These are phyloP conservation scores for Plasmodium cynomolgi DNA, from an alignment of 169 alveolate genomes.

Conservation along the genomic window DNA sequence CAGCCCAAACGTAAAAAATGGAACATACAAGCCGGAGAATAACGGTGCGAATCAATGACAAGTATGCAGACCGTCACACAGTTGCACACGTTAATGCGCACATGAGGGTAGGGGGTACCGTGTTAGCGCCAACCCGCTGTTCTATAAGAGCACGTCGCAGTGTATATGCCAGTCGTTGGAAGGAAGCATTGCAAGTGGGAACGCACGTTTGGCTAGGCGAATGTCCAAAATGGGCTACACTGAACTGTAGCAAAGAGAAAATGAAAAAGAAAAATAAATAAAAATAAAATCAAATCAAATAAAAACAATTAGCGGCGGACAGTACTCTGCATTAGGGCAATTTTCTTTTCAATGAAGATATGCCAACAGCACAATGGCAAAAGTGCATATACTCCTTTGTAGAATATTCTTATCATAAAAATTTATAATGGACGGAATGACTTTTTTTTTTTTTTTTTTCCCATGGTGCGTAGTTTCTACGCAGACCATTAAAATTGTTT, in stretches of 20 bases:
- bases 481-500: neutral
- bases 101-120: neutral
- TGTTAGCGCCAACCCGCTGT: neutral
- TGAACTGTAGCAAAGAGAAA: neutral
- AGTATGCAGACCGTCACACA: neutral
- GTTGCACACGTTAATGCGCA: neutral
- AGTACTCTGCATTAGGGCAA: neutral
- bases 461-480: neutral
- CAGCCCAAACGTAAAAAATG: neutral
- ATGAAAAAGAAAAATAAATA: neutral
- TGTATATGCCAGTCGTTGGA: neutral
- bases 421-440: neutral
- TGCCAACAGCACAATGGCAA: neutral
- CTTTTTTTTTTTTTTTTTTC: neutral
- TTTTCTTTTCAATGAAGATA: neutral
- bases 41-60: neutral
- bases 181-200: neutral
- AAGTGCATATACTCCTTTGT: neutral
- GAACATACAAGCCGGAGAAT: neutral
- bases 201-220: neutral
- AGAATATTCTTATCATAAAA: neutral
- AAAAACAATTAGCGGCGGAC: neutral
- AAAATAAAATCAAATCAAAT: neutral
- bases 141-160: neutral
- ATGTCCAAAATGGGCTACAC: neutral